Evolutionary conservation across 2,329 filamentous ascomycete genomes (phyloP).

Genomic region (Chrysoporthe cubensis): DNA sequence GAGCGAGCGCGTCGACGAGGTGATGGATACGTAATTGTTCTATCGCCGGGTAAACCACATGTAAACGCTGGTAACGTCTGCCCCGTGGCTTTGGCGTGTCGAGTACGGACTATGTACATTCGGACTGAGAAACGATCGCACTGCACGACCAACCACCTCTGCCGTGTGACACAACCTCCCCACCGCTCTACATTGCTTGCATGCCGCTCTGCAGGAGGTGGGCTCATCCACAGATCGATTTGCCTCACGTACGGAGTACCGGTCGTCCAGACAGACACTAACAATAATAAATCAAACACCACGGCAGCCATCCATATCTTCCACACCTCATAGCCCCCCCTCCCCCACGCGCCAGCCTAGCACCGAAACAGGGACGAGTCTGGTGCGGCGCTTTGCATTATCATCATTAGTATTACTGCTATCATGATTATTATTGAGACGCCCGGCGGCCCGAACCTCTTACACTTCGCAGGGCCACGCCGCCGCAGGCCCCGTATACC

Average conservation of each 20-base stretch:
- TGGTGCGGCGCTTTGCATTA: not conserved
- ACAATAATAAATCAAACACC: not conserved
- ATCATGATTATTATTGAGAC: not conserved
- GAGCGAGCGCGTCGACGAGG: not conserved
- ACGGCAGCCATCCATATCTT: too few species aligned
- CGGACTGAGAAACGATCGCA: not conserved
- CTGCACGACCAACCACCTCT: not conserved
- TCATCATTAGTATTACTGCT: too few species aligned
- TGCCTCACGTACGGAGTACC: not conserved
- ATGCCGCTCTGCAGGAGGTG: not conserved
- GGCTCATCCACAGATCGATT: not conserved
- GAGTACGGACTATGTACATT: not conserved
- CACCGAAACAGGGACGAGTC: not conserved
- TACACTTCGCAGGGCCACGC: not conserved
- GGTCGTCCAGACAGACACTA: not conserved
- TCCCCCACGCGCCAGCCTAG: too few species aligned
- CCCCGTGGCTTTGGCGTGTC: not conserved
- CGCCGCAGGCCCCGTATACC: not conserved
- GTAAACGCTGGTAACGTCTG: not conserved
- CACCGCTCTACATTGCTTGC: not conserved
- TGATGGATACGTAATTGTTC: not conserved
- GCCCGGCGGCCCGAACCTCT: slow-evolving; percentile 1
- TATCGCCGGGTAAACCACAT: not conserved
- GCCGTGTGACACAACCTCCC: not conserved
- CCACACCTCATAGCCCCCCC: too few species aligned